Base-by-base conservation (phyloP, 1,139 yeast species). In the Arxiozyma slooffiae region DNA sequence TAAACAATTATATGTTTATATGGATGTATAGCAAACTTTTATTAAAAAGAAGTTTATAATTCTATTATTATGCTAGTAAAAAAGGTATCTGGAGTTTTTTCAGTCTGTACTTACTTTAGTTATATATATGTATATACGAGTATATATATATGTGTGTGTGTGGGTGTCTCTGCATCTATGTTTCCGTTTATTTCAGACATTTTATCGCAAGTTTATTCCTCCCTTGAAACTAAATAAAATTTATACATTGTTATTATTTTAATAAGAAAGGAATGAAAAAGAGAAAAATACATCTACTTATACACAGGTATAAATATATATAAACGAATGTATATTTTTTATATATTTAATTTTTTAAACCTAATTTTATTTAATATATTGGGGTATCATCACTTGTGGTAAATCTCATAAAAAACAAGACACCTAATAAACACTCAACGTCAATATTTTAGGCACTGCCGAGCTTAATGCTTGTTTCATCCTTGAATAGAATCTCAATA, bases 401-500 rank as follows among this genome's bases (percentile, higher is more conserved):
- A 22, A 64, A 46, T 16, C 64, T 63, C 39, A 56, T 50, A 3
- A 64, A 40, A 2, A 59, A 68, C 40, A 72, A 55, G 14, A 66
- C 67, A 2, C 75, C 76, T 23, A 71, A 50, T 14, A 62, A 50
- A 6, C 69, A 61, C 5, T 56, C 50, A 0, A 68, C 53, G 42
- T 65, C 51, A 9, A 67, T 50, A 55, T 73, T 76, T 26, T 71
- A 52, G 22, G 57, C 50, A 7, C 71, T 68, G 26, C 62, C 60
- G 36, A 71, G 63, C 30, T 57, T 57, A 1, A 72, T 60, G 6
- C 46, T 43, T 1, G 70, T 61, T 36, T 63, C 58, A 0, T 75
- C 75, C 11, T 54, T 53, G 11, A 58, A 54, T n/a, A 73, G 47
- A 1, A 72, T 62, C 38, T 69, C 70, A 47, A 67, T 66, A 1